phyloP scores from a whole-genome alignment of 1,284 basidiomycete genomes.

The Rhizopogon hawkerae region DNA sequence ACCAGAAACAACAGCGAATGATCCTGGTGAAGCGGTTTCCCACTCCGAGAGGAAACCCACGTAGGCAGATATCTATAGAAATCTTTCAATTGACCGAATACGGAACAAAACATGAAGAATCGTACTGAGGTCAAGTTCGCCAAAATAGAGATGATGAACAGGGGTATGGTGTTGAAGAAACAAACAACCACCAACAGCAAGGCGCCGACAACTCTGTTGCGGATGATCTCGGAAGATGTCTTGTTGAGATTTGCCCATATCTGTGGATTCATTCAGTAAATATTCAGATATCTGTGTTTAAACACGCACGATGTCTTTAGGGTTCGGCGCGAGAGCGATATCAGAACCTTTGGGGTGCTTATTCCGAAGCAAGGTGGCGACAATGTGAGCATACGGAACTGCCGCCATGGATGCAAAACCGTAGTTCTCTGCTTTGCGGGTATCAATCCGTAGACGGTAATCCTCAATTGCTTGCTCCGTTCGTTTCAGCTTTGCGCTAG shows the following conservation, averaged over 20 bases:
- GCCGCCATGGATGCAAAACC: conserved; percentile 93
- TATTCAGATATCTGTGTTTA: not conserved
- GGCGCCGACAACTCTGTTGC: conserved; percentile 69
- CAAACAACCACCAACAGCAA: conserved; percentile 68
- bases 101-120: conserved; percentile 12
- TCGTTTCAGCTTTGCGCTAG: conserved; percentile 61
- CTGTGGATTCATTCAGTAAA: conserved; percentile 27
- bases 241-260: conserved; percentile 86
- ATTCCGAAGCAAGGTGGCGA: conserved; percentile 57
- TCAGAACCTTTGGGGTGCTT: conserved; percentile 69
- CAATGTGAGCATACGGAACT: conserved; percentile 83
- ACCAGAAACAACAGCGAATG: conserved; percentile 78
- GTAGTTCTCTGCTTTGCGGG: conserved; percentile 77
- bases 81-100: not conserved
- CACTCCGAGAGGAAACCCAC: conserved; percentile 67
- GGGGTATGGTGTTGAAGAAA: conserved; percentile 88
- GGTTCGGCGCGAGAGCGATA: conserved; percentile 73
- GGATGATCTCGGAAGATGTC: conserved; percentile 54
- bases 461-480: conserved; percentile 76
- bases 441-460: conserved; percentile 66
- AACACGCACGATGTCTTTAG: conserved; percentile 67
- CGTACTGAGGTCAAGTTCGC: conserved; percentile 70
- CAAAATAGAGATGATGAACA: conserved; percentile 72
- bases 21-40: conserved; percentile 47
- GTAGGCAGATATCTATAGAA: conserved; percentile 48